Base-by-base conservation (phyloP, 192 early-diverging fungal species). In the Cladochytrium replicatum region DNA sequence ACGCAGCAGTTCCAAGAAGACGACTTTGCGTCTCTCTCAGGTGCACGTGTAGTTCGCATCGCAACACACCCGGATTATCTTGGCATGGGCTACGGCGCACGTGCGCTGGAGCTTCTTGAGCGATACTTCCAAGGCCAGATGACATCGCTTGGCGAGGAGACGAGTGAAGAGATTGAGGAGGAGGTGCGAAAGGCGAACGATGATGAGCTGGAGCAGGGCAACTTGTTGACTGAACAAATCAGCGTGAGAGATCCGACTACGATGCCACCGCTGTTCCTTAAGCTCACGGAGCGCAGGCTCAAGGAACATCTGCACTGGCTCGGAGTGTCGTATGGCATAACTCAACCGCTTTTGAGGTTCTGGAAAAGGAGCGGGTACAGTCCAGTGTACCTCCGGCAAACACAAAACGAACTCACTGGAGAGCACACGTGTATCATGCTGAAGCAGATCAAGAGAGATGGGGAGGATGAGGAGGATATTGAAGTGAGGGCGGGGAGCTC, bases 401-500 rank as follows among this genome's bases (percentile, higher is more conserved):
- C 96, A 6, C 63, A 84, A 53, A 99, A 99, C 55, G 92, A 95
- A 7, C 64, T 99, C 26, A 99, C 96, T 1, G 96, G 96, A 48
- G 96, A 99, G 62, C 88, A 97, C 58, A 92, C 96, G 4, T 95
- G 91, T 57, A 87, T 99, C 6, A 95, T 99, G 92, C 73, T 99
- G 29, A 87, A 85, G 48, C 80, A 81, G 2, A 68, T 98, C 22
- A 55, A 72, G 6, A 43, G 52, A 19, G 59, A 58, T 17, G 63
- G 52, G 1, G 58, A 53, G 39, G 59, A 82, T 55, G 46, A 39
- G 4, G 47, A 63, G 1, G 69, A 67, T 15, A n/a, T n/a, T n/a
- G 59, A 69, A 25, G 70, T 80, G 24, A 51, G 24, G 13, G 47
- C 63, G 19, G 46, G 45, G 6, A 29, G 46, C n/a, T 22, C 49